These are phyloP conservation scores for Chlorociboria aeruginascens DNA, from an alignment of 495 filamentous ascomycete species.

Conservation along the genomic window DNA sequence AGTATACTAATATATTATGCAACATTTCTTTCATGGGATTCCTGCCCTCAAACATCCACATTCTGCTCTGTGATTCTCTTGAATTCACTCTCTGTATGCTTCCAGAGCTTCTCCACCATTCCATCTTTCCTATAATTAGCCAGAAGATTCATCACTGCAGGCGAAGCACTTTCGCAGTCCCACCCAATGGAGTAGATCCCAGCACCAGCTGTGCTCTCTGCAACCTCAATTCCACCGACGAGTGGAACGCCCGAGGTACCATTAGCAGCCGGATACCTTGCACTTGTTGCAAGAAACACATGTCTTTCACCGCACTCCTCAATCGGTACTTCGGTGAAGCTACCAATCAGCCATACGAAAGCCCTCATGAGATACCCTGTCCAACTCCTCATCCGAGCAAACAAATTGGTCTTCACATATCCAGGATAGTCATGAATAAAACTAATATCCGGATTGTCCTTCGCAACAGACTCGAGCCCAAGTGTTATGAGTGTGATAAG, in stretches of 20 bases:
- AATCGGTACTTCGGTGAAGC: slow-evolving; percentile 12
- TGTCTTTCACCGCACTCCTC: slow-evolving; percentile 43
- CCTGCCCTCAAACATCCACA: no score
- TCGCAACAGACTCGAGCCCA: slow-evolving; percentile 34
- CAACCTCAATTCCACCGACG: slow-evolving; percentile 19
- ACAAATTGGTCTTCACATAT: slow-evolving; percentile 24
- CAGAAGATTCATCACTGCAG: slow-evolving; percentile 26
- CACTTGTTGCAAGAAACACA: slow-evolving; percentile 40
- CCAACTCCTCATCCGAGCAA: no score
- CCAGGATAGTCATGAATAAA: slow-evolving; percentile 52
- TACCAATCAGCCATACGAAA: no score
- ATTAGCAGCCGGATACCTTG: slow-evolving; percentile 28
- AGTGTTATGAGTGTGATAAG: slow-evolving; percentile 37
- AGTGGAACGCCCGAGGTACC: slow-evolving; percentile 21
- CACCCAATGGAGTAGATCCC: slow-evolving; percentile 40
- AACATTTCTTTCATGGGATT: no score
- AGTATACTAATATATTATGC: no score
- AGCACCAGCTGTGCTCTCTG: slow-evolving; percentile 31
- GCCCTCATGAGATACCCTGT: no score
- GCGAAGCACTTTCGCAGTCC: slow-evolving; percentile 26
- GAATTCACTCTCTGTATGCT: slow-evolving; percentile 38
- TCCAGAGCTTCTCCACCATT: slow-evolving; percentile 33
- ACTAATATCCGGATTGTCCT: slow-evolving; percentile 32
- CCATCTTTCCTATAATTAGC: slow-evolving; percentile 27
- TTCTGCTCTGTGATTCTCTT: slow-evolving; percentile 2